These are phyloP conservation scores for Quercus alba DNA, from an alignment of 306 rosid species.

Conservation along the genomic window DNA sequence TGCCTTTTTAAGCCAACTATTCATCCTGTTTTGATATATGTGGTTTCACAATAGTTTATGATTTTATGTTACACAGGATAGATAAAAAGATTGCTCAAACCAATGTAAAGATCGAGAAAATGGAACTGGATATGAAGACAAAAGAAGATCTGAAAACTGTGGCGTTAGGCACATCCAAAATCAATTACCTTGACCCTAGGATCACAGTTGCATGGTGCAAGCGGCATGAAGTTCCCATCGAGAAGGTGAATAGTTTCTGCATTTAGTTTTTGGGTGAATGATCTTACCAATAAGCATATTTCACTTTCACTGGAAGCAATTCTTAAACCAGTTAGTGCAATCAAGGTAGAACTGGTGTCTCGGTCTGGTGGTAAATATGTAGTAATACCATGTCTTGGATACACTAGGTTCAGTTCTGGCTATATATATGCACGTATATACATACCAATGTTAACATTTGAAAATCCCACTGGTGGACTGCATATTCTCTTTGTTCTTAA, in stretches of 20 bases:
- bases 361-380: not conserved
- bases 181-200: conserved; percentile 96
- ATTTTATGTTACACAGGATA: conserved; percentile 42
- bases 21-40: conserved; percentile 9
- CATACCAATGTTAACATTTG: no score
- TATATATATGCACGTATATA: not conserved
- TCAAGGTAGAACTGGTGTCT: not conserved
- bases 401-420: not conserved
- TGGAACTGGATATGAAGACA: conserved; percentile 75
- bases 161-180: conserved; percentile 94
- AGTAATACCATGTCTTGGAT: not conserved
- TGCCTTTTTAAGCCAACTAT: conserved; percentile 7
- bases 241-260: conserved; percentile 53
- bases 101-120: conserved; percentile 68
- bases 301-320: not conserved
- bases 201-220: conserved; percentile 99
- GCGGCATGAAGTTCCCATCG: conserved; percentile 95
- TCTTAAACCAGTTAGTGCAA: not conserved
- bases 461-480: no score
- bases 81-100: conserved; percentile 84
- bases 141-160: conserved; percentile 95
- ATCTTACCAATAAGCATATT: not conserved
- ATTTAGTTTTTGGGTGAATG: not conserved
- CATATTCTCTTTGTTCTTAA: no score
- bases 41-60: conserved; percentile 16